Conservation (phyloP, 306 rosid genomes). For the Casuarina equisetifolia region DNA sequence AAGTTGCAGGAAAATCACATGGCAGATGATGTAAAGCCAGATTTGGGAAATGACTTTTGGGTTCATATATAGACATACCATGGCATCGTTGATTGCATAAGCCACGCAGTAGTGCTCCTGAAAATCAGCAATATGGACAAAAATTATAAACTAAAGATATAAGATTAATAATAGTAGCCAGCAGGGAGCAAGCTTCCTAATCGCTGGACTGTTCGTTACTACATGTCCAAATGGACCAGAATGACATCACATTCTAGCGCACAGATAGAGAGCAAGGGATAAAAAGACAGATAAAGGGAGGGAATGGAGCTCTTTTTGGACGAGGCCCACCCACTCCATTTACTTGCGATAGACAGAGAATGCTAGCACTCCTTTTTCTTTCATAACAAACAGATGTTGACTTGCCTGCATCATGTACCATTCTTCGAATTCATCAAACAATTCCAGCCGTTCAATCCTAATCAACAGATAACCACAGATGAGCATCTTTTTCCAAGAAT, state of each 20-base stretch:
- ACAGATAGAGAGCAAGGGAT: background rate
- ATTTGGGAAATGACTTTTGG: background rate
- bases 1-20: constrained; percentile 3
- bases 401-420: constrained; percentile 99
- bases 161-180: constrained; percentile 22
- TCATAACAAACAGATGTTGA: constrained; percentile 22
- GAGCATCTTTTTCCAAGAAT: constrained; percentile 36
- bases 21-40: constrained; percentile 17
- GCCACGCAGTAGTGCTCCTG: constrained; percentile 99
- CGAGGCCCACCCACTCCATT: constrained; percentile 12
- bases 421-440: constrained; percentile 96
- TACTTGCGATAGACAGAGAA: constrained; percentile 19
- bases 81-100: constrained; percentile 82
- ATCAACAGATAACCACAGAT: constrained; percentile 30
- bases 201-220: constrained; percentile 5
- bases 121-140: constrained; percentile 38
- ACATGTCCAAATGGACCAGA: constrained; percentile 7
- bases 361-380: constrained; percentile 22
- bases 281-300: background rate
- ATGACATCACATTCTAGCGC: constrained; percentile 3
- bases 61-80: constrained; percentile 46
- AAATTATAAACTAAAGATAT: constrained; percentile 10
- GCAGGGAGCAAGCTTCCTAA: constrained; percentile 17
- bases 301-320: constrained; percentile 7
- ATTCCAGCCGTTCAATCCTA: constrained; percentile 93